Evolutionary conservation across 75 land plant genomes (phyloP), one percentile per base, ranked within the genome.

Genomic region (Ceratopteris richardii): DNA sequence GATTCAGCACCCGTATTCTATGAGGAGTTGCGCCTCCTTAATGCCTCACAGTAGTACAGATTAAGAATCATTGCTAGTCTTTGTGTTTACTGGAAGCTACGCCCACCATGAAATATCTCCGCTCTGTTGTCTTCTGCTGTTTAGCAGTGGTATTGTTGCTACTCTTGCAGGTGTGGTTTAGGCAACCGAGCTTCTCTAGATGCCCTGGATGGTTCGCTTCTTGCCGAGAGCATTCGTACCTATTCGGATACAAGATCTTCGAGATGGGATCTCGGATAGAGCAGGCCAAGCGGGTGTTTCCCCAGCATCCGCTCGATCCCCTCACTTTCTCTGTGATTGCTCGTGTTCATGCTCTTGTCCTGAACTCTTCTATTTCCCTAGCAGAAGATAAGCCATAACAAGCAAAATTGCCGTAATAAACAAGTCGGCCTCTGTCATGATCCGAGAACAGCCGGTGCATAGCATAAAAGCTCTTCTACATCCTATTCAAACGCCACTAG

Each of bases 261-360:
- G 7, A 33, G 37, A 33, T 4, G 37, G 37, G 37, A 3, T 33
- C 37, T 4, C 37, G 37, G 3, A 9, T 4, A 9, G 37, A 33
- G 37, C 37, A 33, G 9, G 37, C 37, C 9, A 33, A 33, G 9
- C 37, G 37, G 9, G 37, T 9, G 37, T 9, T 33, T 33, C 78
- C 86, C 7, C 74, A 56, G 48, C 90, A 90, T 68, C 96, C 96
- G 0, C 69, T 90, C 16, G 96, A 90, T 75, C 96, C 96, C 3
- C 80, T 90, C 19, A 90, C 87, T 25, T 11, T 77, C 44, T 17
- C 53, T 1, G 96, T 86, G 48, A 53, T 82, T 51, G 70, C 58
- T 56, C 29, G 28, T 12, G 82, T 76, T 26, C 67, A 78, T 0
- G 21, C 65, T 40, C 61, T 89, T 63, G 50, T 89, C 69, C 29